Evolutionary conservation across 2,329 filamentous ascomycete species (phyloP), one percentile per base, ranked within the genome.

Genomic region (Parastagonospora nodorum): DNA sequence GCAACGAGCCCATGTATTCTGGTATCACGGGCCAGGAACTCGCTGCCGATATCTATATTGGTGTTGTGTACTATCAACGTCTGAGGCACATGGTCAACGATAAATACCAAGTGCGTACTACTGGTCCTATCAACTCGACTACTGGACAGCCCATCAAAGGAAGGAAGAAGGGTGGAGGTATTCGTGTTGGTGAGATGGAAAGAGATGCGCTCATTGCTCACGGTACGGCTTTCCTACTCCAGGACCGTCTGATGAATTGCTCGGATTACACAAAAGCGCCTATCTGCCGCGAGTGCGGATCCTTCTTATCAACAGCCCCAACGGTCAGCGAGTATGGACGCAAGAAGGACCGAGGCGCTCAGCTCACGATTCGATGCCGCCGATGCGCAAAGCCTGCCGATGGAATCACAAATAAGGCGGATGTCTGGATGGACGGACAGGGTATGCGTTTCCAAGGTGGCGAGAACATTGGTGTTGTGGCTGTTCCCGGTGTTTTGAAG

Each of bases 1-100:
- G 94, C 51, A 99, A 97, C 74, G 94, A 99, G 78, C 93, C 94
- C 37, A 95, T 99, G 88, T 99, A 99, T 80, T 94, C 89, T 37
- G 94, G 94, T 36, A 93, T 97, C 73, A 99, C 94, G 0, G 94
- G 94, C 55, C 87, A 96, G 73, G 93, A 97, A 75, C 87, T 99
- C 35, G 87, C 87, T 15, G 93, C 92, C 6, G 94, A 99, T 72
- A 97, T 99, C 68, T 99, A 96, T 78, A 85, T 97, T 52, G 94
- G 94, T 40, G 87, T 97, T 9, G 94, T 99, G 54, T 97, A 97
- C 82, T 99, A 99, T 81, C 94, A 99, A 77, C 88, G 94, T 74
- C 83, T 99, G 54, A 84, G 94, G 73, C 94, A 99, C 87, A 99
- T 99, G 94, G 94, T 99, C 49, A 97, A 97, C 83, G 94, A 99